Evolutionary conservation across 2,329 filamentous ascomycete genomes (phyloP), one percentile per base, ranked within the genome.

Genomic region (Claviceps quebecensis): DNA sequence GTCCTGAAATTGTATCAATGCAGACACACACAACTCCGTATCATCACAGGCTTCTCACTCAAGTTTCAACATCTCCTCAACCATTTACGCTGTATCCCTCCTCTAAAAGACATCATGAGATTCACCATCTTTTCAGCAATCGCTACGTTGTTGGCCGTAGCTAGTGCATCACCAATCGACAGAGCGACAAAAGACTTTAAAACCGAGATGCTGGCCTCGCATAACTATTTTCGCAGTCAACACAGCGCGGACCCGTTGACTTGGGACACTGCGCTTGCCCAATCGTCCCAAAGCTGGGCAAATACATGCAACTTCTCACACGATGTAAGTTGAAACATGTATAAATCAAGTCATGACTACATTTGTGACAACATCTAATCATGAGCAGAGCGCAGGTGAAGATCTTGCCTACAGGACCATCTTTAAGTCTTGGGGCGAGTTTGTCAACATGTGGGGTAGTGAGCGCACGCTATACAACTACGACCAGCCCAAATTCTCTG

Each of bases 201-300:
- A 11, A 11, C n/a, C 4, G 36, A 51, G n/a, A 51, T 51, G 50
- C 9, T 51, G n/a, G 37, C 22, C 6, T 41, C 50, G 1, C 50
- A 51, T 3, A 48, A 48, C 19, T 48, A 40, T 38, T 51, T 48
- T 17, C 50, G 50, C 22, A 5, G 16, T 17, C 50, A 51, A 45
- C 50, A 51, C 26, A 16, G 26, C 23, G 50, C 50, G 5, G 13
- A 22, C 8, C 37, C 44, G 7, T 19, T 52, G 8, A 17, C 13
- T 1, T 52, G 50, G 50, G 39, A 44, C 38, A 39, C 43, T 11
- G 7, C 16, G 22, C 26, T 48, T 13, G 50, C 50, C 5, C n/a
- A 34, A 17, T 14, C 23, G 4, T 23, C 50, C 2, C 45, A 52
- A 29, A 17, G 5, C 3, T 52, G 50, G 50, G 50, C 50, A 6